Percentiles rank a stretch among this genome's conserved stretches.
phyloP scores from a whole-genome alignment of 306 rosid genomes.

The Neltuma alba region DNA sequence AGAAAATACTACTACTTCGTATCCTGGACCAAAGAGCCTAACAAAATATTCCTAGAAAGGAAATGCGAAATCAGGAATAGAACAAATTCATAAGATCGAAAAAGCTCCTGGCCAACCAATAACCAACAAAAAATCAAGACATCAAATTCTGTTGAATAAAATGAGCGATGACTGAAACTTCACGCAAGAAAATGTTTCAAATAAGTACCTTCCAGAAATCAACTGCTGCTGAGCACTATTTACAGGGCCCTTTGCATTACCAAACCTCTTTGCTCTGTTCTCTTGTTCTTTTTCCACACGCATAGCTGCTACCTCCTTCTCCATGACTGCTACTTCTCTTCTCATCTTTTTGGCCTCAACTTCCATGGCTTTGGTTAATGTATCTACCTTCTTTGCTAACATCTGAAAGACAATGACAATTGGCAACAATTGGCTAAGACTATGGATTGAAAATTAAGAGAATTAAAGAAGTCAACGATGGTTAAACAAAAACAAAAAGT shows the following conservation, averaged over 20 bases:
- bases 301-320: constrained; percentile 99
- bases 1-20: constrained; percentile 11
- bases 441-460: not conserved
- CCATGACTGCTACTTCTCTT: constrained; percentile 98
- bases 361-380: constrained; percentile 98
- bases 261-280: constrained; percentile 80
- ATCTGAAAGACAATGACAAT: constrained; percentile 54
- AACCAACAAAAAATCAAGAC: constrained; percentile 6
- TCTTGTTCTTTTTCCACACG: constrained; percentile 96
- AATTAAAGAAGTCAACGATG: constrained; percentile 18
- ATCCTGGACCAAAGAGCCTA: not conserved
- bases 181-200: constrained; percentile 18
- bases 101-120: constrained; percentile 7
- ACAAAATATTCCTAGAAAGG: constrained; percentile 8
- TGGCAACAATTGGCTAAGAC: constrained; percentile 28
- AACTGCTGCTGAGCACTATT: constrained; percentile 83
- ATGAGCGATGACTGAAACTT: not conserved
- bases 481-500: constrained; percentile 12
- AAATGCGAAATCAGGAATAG: constrained; percentile 18
- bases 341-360: constrained; percentile 99
- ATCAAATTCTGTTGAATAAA: constrained; percentile 28
- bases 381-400: constrained; percentile 99
- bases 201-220: constrained; percentile 84
- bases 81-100: constrained; percentile 11
- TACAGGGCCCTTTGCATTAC: constrained; percentile 66